Evolutionary conservation across 2,329 filamentous ascomycete species (phyloP).

Genomic region (Annulohypoxylon truncatum): DNA sequence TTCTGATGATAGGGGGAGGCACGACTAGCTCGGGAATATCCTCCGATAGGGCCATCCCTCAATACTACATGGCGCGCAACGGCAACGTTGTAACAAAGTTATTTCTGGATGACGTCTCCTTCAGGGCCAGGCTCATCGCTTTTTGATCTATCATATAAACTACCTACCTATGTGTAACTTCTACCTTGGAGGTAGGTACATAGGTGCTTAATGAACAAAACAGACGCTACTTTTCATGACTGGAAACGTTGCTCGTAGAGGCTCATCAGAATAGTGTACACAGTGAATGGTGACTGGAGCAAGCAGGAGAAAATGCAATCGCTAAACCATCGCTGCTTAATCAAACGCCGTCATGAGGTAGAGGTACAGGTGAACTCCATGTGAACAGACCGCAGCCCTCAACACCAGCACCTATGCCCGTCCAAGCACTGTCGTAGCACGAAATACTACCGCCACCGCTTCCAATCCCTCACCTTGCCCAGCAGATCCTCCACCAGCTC

Average conservation of each 20-base stretch:
- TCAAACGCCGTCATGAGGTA: not conserved
- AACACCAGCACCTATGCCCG: not conserved
- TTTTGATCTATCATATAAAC: constrained; percentile 2
- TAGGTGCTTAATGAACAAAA: not conserved
- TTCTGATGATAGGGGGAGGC: constrained; percentile 8
- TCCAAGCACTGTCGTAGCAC: not conserved
- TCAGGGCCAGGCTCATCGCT: no score
- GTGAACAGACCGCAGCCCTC: no score
- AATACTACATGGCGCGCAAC: constrained; percentile 23
- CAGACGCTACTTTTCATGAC: not conserved
- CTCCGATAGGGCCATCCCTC: not conserved
- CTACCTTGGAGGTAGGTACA: not conserved
- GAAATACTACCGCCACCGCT: not conserved
- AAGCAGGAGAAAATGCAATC: not conserved
- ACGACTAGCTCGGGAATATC: not conserved
- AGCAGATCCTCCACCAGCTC: constrained; percentile 39
- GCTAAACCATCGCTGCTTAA: not conserved
- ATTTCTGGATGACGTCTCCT: not conserved
- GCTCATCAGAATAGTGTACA: not conserved
- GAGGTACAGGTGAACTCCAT: not conserved
- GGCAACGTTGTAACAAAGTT: constrained; percentile 27
- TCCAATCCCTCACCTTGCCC: not conserved
- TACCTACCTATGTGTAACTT: not conserved
- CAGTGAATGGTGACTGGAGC: not conserved
- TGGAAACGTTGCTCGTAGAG: constrained; percentile 30